Conservation (phyloP, 768 basidiomycete genomes). For the Mycena polygramma region DNA sequence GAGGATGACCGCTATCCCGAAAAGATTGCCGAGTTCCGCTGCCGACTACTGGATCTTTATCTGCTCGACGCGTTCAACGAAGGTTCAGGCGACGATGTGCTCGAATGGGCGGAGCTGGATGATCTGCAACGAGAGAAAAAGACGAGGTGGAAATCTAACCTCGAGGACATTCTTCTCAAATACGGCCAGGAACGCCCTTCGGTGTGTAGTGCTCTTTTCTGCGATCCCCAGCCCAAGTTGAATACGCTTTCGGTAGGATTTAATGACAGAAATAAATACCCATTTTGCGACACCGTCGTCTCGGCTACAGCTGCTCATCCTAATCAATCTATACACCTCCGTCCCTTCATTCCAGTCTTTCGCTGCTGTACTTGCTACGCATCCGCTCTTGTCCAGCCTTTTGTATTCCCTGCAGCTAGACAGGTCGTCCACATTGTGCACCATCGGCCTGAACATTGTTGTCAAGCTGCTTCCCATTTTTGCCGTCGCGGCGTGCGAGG, state of each 20-base stretch:
- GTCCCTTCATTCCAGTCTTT: conserved; percentile 64
- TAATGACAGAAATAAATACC: conserved; percentile 74
- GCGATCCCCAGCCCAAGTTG: conserved; percentile 13
- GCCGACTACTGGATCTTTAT: conserved; percentile 80
- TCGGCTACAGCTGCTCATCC: conserved; percentile 77
- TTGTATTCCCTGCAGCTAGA: conserved; percentile 79
- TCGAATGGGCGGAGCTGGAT: conserved; percentile 82
- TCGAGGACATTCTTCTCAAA: conserved; percentile 80
- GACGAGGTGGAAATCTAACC: conserved; percentile 80
- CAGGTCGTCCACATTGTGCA: conserved; percentile 78
- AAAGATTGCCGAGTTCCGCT: conserved; percentile 74
- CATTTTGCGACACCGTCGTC: conserved; percentile 72
- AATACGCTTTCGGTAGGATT: conserved; percentile 60
- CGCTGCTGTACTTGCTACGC: conserved; percentile 65
- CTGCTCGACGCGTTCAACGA: conserved; percentile 84
- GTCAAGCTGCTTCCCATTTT: conserved; percentile 82
- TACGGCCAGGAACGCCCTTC: conserved; percentile 74
- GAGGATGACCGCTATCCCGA: conserved; percentile 58
- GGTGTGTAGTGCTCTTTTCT: conserved; percentile 57
- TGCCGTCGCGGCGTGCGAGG: conserved; percentile 70
- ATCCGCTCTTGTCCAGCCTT: conserved; percentile 75
- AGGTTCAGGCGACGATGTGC: conserved; percentile 75
- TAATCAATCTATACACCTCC: conserved; percentile 75
- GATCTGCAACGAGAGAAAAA: conserved; percentile 70
- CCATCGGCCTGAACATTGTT: conserved; percentile 71